Conservation (phyloP, 345 rosid genomes). For the Microcos paniculata region DNA sequence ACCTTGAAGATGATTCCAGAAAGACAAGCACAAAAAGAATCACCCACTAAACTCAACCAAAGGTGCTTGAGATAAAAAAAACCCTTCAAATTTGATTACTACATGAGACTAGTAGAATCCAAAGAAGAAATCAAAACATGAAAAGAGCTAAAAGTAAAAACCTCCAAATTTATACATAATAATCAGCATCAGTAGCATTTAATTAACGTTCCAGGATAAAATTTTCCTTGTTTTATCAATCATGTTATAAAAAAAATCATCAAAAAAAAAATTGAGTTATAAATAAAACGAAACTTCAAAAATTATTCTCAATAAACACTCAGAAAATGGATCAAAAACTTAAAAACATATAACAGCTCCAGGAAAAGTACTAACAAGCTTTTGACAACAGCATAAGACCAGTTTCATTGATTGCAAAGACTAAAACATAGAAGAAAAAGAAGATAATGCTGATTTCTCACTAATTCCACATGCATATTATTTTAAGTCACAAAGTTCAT, state of each 20-base stretch:
- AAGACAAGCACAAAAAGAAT: background rate
- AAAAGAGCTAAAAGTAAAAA: background rate
- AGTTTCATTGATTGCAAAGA: background rate
- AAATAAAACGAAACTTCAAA: background rate
- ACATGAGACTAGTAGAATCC: background rate
- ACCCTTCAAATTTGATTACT: background rate
- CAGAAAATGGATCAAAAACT: background rate
- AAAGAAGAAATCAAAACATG: background rate
- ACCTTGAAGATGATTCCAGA: background rate
- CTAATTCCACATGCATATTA: background rate
- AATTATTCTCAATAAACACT: background rate
- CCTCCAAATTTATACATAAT: background rate
- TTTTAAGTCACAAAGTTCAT: background rate
- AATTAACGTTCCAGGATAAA: background rate
- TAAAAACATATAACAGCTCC: background rate
- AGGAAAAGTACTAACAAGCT: background rate
- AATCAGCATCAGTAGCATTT: background rate
- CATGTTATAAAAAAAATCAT: background rate
- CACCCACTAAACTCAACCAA: background rate
- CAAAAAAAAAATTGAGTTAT: background rate
- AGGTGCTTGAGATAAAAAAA: background rate
- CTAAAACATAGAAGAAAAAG: background rate
- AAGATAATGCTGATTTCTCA: background rate
- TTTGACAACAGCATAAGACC: background rate
- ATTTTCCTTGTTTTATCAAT: too few relatives aligned